Conservation (phyloP, 208 protist species). For the Paratrypanosoma confusum region DNA sequence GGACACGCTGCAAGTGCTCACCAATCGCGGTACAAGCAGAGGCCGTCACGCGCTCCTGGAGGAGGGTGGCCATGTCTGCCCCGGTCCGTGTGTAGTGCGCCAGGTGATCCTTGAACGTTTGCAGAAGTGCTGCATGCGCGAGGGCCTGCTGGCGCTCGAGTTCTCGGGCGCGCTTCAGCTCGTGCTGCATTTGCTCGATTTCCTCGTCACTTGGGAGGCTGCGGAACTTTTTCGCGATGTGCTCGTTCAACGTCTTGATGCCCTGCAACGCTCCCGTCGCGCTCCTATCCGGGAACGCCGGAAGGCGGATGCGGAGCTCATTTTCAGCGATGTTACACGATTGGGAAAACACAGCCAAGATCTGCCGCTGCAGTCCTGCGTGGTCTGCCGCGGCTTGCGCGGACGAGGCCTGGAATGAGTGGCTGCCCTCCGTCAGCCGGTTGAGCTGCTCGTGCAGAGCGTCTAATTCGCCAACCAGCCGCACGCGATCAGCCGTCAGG, state of each 20-base stretch:
- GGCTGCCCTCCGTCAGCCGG: too few relatives aligned
- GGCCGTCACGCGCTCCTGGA: too few relatives aligned
- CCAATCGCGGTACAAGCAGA: too few relatives aligned
- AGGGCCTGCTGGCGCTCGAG: constrained; percentile 2
- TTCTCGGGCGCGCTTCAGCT: constrained; percentile 2
- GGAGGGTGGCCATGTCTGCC: too few relatives aligned
- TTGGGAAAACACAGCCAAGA: constrained; percentile 1
- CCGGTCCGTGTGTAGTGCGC: constrained; percentile 4
- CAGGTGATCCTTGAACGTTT: constrained; percentile 14
- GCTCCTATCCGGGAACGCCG: constrained; percentile 16
- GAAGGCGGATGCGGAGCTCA: constrained; percentile 17
- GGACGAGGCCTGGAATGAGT: background rate
- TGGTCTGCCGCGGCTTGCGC: constrained; percentile 1
- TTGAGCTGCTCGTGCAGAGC: too few relatives aligned
- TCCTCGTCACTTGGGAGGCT: constrained; percentile 3
- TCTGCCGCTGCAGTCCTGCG: constrained; percentile 1
- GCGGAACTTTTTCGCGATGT: constrained; percentile 11
- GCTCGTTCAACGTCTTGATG: constrained; percentile 16
- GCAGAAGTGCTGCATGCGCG: constrained; percentile 7
- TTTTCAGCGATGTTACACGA: constrained; percentile 1
- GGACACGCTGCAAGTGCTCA: too few relatives aligned
- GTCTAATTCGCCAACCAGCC: too few relatives aligned
- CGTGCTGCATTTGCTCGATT: constrained; percentile 2
- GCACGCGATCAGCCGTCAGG: too few relatives aligned
- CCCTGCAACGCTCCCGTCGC: constrained; percentile 21